Conservation (phyloP, 1,139 yeast species). For the Nematodospora anomalae region DNA sequence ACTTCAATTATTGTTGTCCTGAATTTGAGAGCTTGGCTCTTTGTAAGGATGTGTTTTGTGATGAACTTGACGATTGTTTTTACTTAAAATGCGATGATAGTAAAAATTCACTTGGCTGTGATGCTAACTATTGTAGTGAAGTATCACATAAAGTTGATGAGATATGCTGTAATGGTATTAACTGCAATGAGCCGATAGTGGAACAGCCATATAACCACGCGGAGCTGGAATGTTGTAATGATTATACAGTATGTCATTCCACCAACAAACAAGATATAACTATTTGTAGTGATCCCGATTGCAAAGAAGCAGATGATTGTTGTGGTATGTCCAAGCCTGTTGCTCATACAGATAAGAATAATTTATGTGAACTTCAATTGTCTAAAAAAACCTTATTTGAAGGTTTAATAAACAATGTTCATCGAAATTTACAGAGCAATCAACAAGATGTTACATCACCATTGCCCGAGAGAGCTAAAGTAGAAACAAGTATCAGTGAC, state of each 20-base stretch:
- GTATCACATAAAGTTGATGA: constrained; percentile 12
- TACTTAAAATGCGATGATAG: constrained; percentile 32
- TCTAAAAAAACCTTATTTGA: constrained; percentile 29
- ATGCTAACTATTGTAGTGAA: constrained; percentile 18
- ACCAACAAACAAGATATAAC: neutral
- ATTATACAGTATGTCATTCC: constrained; percentile 5
- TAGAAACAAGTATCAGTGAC: constrained; percentile 7
- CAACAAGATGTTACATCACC: constrained; percentile 7
- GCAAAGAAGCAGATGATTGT: constrained; percentile 14
- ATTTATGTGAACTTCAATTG: constrained; percentile 27
- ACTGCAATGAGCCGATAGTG: constrained; percentile 4
- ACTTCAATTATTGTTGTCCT: constrained; percentile 19
- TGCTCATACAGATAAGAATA: constrained; percentile 23
- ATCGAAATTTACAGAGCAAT: constrained; percentile 21
- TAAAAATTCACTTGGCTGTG: constrained; percentile 11
- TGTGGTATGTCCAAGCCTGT: too few relatives aligned
- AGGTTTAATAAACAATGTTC: constrained; percentile 36
- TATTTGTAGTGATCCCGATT: constrained; percentile 22
- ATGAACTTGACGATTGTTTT: constrained; percentile 48
- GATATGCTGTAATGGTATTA: constrained; percentile 20
- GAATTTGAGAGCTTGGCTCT: constrained; percentile 34
- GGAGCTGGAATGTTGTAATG: constrained; percentile 18
- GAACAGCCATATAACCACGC: constrained; percentile 3
- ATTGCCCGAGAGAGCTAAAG: constrained; percentile 10
- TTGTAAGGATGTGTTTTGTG: constrained; percentile 46